Conservation (phyloP, 495 filamentous ascomycete species). For the Viridothelium virens region DNA sequence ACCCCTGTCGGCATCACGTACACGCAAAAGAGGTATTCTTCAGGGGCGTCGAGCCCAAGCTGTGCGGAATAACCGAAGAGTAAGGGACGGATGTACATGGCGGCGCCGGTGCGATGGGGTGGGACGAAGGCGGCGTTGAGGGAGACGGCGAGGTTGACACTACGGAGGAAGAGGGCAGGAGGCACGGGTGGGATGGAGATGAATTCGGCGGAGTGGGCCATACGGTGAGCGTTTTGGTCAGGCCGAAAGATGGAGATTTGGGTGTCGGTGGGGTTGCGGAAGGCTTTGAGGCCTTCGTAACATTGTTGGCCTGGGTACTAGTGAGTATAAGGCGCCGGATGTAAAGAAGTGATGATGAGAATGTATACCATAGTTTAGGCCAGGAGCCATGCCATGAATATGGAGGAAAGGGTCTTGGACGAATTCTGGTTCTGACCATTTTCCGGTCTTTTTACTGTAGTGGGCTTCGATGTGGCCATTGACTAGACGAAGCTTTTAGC, state of each 20-base stretch:
- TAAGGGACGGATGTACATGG: conserved; percentile 42
- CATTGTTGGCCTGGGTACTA: conserved; percentile 28
- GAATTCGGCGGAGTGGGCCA: conserved; percentile 29
- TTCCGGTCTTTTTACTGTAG: conserved; percentile 31
- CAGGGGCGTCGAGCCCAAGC: conserved; percentile 31
- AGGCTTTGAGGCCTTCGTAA: conserved; percentile 37
- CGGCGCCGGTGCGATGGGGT: conserved; percentile 34
- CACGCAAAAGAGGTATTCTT: conserved; percentile 39
- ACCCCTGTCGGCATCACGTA: conserved; percentile 37
- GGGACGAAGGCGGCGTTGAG: conserved; percentile 42
- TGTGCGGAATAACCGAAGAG: conserved; percentile 37
- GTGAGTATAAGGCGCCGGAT: not conserved
- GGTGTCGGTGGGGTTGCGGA: conserved; percentile 31
- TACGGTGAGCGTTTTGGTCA: conserved; percentile 32
- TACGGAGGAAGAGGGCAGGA: conserved; percentile 33
- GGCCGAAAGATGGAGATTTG: conserved; percentile 41
- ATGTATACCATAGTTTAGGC: conserved; percentile 40
- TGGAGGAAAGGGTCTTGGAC: conserved; percentile 39
- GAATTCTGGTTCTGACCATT: conserved; percentile 38
- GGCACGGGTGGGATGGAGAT: conserved; percentile 40
- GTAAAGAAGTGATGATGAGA: not conserved
- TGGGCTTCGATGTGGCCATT: conserved; percentile 43
- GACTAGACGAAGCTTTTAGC: conserved; percentile 25
- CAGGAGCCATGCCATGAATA: conserved; percentile 41
- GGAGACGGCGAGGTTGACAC: conserved; percentile 36